phyloP scores from a whole-genome alignment of 257 asterid species.

The Solanum medicagineum region DNA sequence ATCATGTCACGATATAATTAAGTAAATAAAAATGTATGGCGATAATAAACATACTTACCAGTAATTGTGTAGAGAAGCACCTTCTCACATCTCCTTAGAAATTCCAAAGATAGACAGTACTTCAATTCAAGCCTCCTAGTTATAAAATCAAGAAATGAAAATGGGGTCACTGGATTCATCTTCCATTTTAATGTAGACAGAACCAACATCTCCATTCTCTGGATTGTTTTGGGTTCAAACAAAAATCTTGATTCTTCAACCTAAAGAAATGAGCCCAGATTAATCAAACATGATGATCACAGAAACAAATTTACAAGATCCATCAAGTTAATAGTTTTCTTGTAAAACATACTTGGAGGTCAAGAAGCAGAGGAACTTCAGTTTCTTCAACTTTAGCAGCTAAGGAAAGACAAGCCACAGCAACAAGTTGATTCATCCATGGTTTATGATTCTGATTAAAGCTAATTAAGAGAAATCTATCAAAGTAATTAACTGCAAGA shows the following conservation, averaged over 20 bases:
- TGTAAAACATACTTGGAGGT: conserved; percentile 55
- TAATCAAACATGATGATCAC: not conserved
- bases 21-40: not conserved
- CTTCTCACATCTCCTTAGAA: conserved; percentile 36
- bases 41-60: conserved; percentile 13
- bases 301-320: not conserved
- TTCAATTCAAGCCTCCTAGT: conserved; percentile 20
- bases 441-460: conserved; percentile 26
- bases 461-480: conserved; percentile 31
- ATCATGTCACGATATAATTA: not conserved
- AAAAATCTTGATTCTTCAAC: conserved; percentile 38
- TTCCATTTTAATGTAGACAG: conserved; percentile 49
- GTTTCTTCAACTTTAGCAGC: conserved; percentile 84
- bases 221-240: conserved; percentile 50
- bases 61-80: conserved; percentile 39
- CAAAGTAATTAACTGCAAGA: conserved; percentile 64
- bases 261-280: conserved; percentile 8
- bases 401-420: conserved; percentile 72
- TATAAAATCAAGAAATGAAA: conserved; percentile 41
- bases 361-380: conserved; percentile 59
- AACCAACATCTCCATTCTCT: conserved; percentile 56
- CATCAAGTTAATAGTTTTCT: not conserved
- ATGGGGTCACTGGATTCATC: conserved; percentile 65
- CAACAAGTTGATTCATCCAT: conserved; percentile 69
- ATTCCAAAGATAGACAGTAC: conserved; percentile 10